Evolutionary conservation across 495 filamentous ascomycete species (phyloP).

Genomic region (Parachaetomium inaequale): DNA sequence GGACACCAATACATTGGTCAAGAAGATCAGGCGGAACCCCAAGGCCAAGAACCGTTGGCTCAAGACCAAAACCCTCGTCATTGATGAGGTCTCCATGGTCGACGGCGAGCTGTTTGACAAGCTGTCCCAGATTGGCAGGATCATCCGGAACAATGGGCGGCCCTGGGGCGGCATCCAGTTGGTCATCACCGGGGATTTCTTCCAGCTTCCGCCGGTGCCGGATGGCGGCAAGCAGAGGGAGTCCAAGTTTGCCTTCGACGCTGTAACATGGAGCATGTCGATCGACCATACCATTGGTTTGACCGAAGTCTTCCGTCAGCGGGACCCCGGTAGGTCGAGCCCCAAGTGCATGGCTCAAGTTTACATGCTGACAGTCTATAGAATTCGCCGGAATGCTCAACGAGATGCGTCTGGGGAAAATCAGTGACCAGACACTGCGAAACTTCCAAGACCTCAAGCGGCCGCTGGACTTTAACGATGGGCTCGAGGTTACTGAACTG

Average conservation of each 20-base stretch:
- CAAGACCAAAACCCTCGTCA: constrained; percentile 75
- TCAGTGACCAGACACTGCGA: constrained; percentile 63
- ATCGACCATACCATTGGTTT: constrained; percentile 95
- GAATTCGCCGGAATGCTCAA: constrained; percentile 94
- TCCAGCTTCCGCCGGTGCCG: constrained; percentile 92
- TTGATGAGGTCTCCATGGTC: constrained; percentile 98
- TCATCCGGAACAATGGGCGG: constrained; percentile 75
- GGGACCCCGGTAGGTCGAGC: constrained; percentile 64
- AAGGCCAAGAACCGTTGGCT: constrained; percentile 90
- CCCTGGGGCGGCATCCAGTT: constrained; percentile 96
- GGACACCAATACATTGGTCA: constrained; percentile 71
- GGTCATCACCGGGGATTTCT: constrained; percentile 95
- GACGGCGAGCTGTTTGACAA: constrained; percentile 97
- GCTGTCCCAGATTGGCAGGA: constrained; percentile 81
- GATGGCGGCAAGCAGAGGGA: constrained; percentile 57
- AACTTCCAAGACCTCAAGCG: constrained; percentile 70
- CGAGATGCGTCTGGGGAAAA: constrained; percentile 87
- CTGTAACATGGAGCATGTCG: constrained; percentile 82
- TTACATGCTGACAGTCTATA: constrained; percentile 28
- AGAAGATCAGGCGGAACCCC: constrained; percentile 83
- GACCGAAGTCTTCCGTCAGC: constrained; percentile 94
- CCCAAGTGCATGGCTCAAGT: neutral
- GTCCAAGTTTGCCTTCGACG: constrained; percentile 88
- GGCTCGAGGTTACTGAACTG: constrained; percentile 86
- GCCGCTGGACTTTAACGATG: constrained; percentile 66